Conservation (phyloP, 345 rosid genomes). For the Conringia planisiliqua region DNA sequence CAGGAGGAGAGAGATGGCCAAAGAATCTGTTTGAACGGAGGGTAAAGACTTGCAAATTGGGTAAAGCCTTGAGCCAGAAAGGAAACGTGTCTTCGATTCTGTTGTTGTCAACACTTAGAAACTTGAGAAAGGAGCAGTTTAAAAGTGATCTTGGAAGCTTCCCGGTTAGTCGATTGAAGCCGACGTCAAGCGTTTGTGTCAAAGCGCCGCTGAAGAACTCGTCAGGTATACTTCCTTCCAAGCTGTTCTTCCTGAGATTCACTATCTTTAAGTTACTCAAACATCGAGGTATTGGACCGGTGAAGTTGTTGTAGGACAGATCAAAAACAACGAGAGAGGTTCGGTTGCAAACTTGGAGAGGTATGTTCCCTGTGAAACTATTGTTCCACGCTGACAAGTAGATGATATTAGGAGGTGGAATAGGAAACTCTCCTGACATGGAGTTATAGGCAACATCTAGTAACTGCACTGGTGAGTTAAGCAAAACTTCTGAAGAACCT, state of each 20-base stretch:
- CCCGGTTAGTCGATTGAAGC: slow-evolving; percentile 1
- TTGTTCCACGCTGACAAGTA: not conserved
- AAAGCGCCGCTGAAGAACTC: not conserved
- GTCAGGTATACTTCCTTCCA: slow-evolving; percentile 10
- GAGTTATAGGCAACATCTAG: not conserved
- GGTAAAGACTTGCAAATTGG: not conserved
- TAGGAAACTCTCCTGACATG: not conserved
- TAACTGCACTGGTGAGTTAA: not conserved
- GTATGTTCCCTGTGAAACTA: slow-evolving; percentile 9
- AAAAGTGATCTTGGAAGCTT: slow-evolving; percentile 20
- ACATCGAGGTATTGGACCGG: slow-evolving; percentile 14
- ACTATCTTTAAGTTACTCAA: not conserved
- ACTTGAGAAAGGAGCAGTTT: not conserved
- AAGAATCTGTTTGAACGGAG: slow-evolving; percentile 21
- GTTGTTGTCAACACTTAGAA: slow-evolving; percentile 3
- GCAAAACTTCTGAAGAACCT: not conserved
- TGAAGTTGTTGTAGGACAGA: slow-evolving; percentile 10
- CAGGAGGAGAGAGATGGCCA: not conserved
- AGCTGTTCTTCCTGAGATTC: slow-evolving; percentile 15
- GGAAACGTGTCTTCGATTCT: slow-evolving; percentile 7
- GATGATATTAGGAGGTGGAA: not conserved
- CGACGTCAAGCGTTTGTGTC: not conserved
- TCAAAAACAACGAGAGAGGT: not conserved
- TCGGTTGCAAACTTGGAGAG: not conserved
- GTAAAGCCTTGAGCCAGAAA: slow-evolving; percentile 15